Base-by-base conservation (phyloP, 805 yeast genomes). In the Starmerella khaoyaiensis region DNA sequence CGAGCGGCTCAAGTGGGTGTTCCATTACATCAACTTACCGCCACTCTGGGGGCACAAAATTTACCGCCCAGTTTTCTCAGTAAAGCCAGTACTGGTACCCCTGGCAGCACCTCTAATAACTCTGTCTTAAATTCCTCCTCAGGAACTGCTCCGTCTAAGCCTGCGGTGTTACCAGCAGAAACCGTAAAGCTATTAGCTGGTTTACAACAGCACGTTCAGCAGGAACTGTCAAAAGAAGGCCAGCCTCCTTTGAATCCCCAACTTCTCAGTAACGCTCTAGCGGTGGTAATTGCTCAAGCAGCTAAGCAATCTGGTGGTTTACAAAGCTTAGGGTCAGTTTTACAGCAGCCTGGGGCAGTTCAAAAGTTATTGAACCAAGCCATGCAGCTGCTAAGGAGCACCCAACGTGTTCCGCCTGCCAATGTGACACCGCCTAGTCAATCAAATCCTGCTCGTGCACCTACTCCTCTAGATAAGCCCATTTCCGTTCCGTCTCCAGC, bases 241-340 rank as follows among this genome's bases (percentile, higher is more conserved):
- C 84, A 46, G 37, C 51, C 51, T 21, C 46, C 79, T 19, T 74
- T 83, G 5, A 82, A 87, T 35, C 80, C 94, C 0, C 80, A 75
- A 41, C 74, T 84, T 37, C 64, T 86, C 49, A 86, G 95, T 7
- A 84, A 80, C 50, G 94, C 95, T 1, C 65, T 86, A 48, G 94
- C 95, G 3, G 79, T 86, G 64, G 87, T 94, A 0, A 83, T 86
- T 45, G 87, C 93, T 9, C 86, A 76, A 48, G 86, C 86, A 6
- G 94, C 94, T 0, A 81, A 84, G 50, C 76, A 75, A 49, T 50
- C 52, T n/a, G 56, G 55, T 14, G 60, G 60, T 3, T 34, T 51
- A 14, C 46, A 47, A 28, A 46, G 35, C 28, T 37, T 51, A 6
- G 47, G 43, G 8, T 21, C 37, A 16, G 41, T 49, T 14, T 37